Evolutionary conservation across 306 rosid genomes (phyloP).

Genomic region (Cucumis cinereus): DNA sequence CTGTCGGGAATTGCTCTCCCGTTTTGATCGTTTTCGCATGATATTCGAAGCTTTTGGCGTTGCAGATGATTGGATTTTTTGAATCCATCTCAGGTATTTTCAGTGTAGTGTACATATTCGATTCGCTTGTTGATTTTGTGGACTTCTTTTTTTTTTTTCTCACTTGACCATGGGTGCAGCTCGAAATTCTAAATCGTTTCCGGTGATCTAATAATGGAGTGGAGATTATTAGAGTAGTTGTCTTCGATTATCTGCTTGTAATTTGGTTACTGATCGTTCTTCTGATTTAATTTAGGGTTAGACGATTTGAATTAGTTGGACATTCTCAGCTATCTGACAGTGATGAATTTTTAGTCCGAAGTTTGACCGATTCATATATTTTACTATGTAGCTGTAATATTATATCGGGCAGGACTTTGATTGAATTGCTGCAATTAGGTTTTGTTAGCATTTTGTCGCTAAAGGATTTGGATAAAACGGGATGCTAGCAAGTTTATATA

Average conservation of each 20-base stretch:
- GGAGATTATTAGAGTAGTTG: neutral
- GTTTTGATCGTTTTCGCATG: neutral
- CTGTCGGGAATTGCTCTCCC: constrained; percentile 35
- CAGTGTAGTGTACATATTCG: neutral
- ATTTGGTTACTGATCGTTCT: neutral
- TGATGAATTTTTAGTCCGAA: neutral
- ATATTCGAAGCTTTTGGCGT: constrained; percentile 6
- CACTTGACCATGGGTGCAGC: neutral
- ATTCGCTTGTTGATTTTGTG: neutral
- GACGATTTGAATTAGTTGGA: neutral
- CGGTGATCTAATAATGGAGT: neutral
- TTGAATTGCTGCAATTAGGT: neutral
- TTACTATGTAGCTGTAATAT: neutral
- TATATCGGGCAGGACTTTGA: neutral
- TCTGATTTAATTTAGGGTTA: neutral
- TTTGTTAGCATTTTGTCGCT: neutral
- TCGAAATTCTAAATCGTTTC: constrained; percentile 6
- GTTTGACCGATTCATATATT: neutral
- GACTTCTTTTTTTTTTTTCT: too few relatives aligned
- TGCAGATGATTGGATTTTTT: neutral
- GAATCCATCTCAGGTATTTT: neutral
- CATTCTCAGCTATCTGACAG: neutral
- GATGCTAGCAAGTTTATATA: neutral
- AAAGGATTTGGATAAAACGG: neutral
- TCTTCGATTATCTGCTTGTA: neutral